Conservation (phyloP, 2,329 filamentous ascomycete genomes). For the Elsinoe batatas region DNA sequence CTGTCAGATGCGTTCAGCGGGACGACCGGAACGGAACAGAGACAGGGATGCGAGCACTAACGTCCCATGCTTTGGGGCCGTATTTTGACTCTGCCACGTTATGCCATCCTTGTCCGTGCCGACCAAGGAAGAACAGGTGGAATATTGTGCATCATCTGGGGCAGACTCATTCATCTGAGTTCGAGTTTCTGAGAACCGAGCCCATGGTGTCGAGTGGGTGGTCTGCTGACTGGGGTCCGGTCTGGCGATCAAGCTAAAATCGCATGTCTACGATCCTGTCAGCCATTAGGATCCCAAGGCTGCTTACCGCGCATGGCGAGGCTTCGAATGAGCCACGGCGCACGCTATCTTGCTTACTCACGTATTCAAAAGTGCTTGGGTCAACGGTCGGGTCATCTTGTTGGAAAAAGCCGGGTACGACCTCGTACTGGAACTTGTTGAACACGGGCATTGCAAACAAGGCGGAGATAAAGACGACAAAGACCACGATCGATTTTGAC, state of each 20-base stretch:
- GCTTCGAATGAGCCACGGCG: slow-evolving; percentile 12
- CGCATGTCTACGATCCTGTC: slow-evolving; percentile 30
- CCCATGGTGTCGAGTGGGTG: slow-evolving; percentile 45
- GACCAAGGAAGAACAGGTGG: slow-evolving; percentile 17
- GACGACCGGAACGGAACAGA: neutral
- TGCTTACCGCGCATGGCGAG: slow-evolving; percentile 15
- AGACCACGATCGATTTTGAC: neutral
- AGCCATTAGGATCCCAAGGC: neutral
- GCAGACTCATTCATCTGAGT: slow-evolving; percentile 36
- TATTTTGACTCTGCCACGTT: slow-evolving; percentile 18
- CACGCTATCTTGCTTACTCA: slow-evolving; percentile 25
- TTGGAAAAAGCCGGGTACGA: slow-evolving; percentile 47
- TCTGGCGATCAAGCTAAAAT: slow-evolving; percentile 46
- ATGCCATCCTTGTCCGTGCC: slow-evolving; percentile 19
- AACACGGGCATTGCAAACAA: neutral
- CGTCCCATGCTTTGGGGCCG: slow-evolving; percentile 19
- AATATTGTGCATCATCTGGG: slow-evolving; percentile 40
- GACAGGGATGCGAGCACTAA: neutral
- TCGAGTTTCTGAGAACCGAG: slow-evolving; percentile 53
- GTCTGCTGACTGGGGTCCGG: slow-evolving; percentile 21
- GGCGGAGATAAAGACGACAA: neutral
- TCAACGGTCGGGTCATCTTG: slow-evolving; percentile 52
- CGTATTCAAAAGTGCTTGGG: slow-evolving; percentile 53
- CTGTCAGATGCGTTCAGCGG: slow-evolving; percentile 7
- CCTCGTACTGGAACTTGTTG: slow-evolving; percentile 17